Percentiles rank a stretch among this genome's conserved stretches.
Evolutionary conservation across 2,329 filamentous ascomycete species (phyloP).

Genomic region (Sarocladium oryzae): DNA sequence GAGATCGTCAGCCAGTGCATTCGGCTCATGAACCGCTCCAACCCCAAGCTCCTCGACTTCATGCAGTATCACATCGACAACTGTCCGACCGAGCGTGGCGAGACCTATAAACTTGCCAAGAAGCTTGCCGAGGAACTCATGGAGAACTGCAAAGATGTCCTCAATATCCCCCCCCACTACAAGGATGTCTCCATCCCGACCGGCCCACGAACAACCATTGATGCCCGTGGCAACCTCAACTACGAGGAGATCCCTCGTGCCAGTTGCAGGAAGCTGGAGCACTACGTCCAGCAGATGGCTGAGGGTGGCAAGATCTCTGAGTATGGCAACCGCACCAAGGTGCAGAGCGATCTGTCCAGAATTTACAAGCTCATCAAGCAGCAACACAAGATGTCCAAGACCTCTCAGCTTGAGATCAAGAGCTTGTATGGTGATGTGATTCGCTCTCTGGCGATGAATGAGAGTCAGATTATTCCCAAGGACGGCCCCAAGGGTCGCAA

Average conservation of each 20-base stretch:
- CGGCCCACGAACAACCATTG: conserved; percentile 85
- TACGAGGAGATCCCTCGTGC: conserved; percentile 82
- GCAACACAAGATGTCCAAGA: conserved; percentile 95
- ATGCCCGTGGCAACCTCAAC: conserved; percentile 84
- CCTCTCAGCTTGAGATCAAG: conserved; percentile 95
- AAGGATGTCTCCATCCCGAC: conserved; percentile 94
- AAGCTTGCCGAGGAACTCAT: conserved; percentile 89
- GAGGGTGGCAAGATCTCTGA: conserved; percentile 98
- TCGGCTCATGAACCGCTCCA: conserved; percentile 98
- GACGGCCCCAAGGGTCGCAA: conserved; percentile 67
- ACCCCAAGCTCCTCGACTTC: conserved; percentile 90
- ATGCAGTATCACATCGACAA: conserved; percentile 99
- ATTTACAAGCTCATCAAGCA: conserved; percentile 99
- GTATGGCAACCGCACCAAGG: conserved; percentile 96
- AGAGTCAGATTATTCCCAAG: conserved; percentile 90
- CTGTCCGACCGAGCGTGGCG: conserved; percentile 90
- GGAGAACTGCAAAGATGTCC: conserved; percentile 92
- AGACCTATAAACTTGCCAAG: conserved; percentile 97
- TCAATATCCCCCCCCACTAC: conserved; percentile 78
- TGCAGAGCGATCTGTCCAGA: conserved; percentile 87
- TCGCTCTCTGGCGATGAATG: conserved; percentile 93
- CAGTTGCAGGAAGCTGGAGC: conserved; percentile 92
- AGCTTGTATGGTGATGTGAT: conserved; percentile 89
- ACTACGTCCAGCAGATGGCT: conserved; percentile 98
- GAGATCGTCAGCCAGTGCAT: conserved; percentile 99